These are phyloP conservation scores for Capsicum rhomboideum DNA, from an alignment of 257 asterid genomes.

Conservation along the genomic window DNA sequence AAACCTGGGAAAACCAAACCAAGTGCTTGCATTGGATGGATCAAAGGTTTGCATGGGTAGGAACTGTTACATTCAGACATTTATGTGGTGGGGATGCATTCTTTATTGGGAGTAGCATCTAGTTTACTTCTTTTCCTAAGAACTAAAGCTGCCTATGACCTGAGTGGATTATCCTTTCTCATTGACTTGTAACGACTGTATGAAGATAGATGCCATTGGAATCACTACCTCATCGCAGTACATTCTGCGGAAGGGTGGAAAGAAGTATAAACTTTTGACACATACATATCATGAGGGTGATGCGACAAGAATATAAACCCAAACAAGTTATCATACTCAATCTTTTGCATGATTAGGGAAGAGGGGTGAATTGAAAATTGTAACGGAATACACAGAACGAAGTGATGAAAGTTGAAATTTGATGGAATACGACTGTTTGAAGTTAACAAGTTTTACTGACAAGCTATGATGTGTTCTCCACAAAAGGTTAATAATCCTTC, in stretches of 20 bases:
- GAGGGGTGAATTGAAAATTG: neutral
- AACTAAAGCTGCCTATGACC: slow-evolving; percentile 38
- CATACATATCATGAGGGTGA: neutral
- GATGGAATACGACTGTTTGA: neutral
- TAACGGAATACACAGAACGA: neutral
- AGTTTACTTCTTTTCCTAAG: slow-evolving; percentile 36
- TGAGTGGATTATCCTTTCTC: neutral
- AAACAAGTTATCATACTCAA: neutral
- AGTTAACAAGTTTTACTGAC: neutral
- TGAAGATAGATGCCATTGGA: neutral
- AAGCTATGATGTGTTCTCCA: neutral
- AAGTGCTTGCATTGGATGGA: slow-evolving; percentile 19
- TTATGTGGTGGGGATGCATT: slow-evolving; percentile 56
- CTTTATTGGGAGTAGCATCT: slow-evolving; percentile 42
- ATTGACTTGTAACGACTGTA: neutral
- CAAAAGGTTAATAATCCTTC: neutral
- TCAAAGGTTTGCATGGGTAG: slow-evolving; percentile 49
- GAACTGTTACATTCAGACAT: slow-evolving; percentile 43
- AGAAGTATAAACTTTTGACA: neutral
- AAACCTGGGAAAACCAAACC: slow-evolving; percentile 31
- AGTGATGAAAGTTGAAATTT: neutral
- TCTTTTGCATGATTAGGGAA: neutral
- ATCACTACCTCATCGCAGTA: neutral
- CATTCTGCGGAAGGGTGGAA: neutral
- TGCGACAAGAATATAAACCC: neutral